Base-by-base conservation (phyloP, 2,329 filamentous ascomycete genomes). In the Didymella arachidicola region DNA sequence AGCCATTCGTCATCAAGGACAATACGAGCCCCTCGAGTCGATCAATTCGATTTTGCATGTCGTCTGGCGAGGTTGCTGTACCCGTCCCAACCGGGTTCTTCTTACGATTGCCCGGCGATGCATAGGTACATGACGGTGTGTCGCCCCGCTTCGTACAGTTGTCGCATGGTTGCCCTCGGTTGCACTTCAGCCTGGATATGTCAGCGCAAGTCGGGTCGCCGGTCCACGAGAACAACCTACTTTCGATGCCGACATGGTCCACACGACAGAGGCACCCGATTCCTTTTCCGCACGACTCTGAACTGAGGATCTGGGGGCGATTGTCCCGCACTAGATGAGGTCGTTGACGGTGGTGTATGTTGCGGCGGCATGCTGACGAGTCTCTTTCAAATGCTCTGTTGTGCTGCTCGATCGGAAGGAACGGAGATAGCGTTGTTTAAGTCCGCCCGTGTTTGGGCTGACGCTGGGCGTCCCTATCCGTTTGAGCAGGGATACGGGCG, bases 41-140 rank as follows among this genome's bases (percentile, higher is more conserved):
- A 81, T 98, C 93, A 80, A 98, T 98, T 76, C 95, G 90, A 74
- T 96, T 96, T 81, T 98, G 94, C 94, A 98, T 97, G 78, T 97
- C 94, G 83, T 97, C 93, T 48, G 94, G 92, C 68, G 85, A 83
- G 56, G 84, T 83, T 79, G 86, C 79, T 50, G 79, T 66, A 53
- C 79, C 85, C 77, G 89, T 86, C 72, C 81, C 83, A 56, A 69
- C 69, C 36, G 78, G 67, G 57, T 78, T 88, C 83, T 92, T 96
- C 79, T 92, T 95, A 68, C 92, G 89, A 50, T 87, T 84, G 52
- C 78, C 81, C 32, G 82, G 79, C 68, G 84, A 80, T 45, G 92
- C 93, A 81, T 97, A 98, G 65, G 89, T 90, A 80, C 94, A 98
- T 57, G 91, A 90, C 54, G 84, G 80, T 14, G 89, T 88, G 77